Percentiles rank a stretch among this genome's conserved stretches.
phyloP scores from a whole-genome alignment of 768 basidiomycete species.

The Mycena olivaceomarginata region DNA sequence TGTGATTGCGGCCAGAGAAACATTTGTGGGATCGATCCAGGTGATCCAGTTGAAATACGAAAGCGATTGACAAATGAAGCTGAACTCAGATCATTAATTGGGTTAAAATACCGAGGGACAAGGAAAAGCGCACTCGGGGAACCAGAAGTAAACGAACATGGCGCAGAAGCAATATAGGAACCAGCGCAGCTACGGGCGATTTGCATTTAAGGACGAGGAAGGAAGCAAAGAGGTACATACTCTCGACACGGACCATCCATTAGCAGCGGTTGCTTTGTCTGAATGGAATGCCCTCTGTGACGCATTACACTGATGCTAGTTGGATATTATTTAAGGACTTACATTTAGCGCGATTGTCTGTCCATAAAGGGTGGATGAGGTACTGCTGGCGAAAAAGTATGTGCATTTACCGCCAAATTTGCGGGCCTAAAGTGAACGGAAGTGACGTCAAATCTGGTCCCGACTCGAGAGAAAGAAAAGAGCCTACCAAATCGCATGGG shows the following conservation, averaged over 20 bases:
- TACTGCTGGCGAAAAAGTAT: not conserved
- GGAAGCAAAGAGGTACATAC: not conserved
- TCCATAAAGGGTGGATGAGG: not conserved
- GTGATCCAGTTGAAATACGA: constrained; percentile 61
- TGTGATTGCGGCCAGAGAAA: constrained; percentile 53
- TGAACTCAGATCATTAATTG: constrained; percentile 45
- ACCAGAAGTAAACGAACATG: constrained; percentile 51
- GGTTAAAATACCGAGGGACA: constrained; percentile 32
- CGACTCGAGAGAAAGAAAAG: not conserved
- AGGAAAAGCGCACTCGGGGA: constrained; percentile 39
- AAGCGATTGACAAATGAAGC: constrained; percentile 56
- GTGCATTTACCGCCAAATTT: constrained; percentile 22
- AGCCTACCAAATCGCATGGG: constrained; percentile 76
- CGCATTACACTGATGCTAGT: not conserved
- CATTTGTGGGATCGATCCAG: constrained; percentile 59
- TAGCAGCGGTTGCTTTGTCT: constrained; percentile 39
- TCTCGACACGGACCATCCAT: constrained; percentile 48
- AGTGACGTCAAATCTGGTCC: not conserved
- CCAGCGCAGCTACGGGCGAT: constrained; percentile 55
- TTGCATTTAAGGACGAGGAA: constrained; percentile 24
- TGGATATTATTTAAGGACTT: not conserved
- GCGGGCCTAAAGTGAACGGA: not conserved
- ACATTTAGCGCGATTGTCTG: constrained; percentile 30
- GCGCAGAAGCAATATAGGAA: constrained; percentile 63
- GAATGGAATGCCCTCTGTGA: constrained; percentile 70